phyloP scores from a whole-genome alignment of 768 basidiomycete genomes.

The Hypholoma sublateritium region DNA sequence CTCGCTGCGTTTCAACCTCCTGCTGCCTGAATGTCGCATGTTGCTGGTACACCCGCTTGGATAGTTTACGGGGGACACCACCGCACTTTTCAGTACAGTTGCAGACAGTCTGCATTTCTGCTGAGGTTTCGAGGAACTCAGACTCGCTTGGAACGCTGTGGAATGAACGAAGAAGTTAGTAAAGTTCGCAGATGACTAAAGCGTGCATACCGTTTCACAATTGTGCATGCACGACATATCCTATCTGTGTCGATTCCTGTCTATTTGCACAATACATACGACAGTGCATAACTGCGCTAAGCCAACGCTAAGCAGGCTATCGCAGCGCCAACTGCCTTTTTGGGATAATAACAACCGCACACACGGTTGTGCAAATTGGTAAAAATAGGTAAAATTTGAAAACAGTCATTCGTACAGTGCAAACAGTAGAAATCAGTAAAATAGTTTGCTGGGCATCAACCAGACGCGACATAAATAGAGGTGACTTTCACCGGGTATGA shows the following conservation, averaged over 20 bases:
- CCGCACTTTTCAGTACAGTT: constrained; percentile 2
- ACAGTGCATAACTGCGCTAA: neutral
- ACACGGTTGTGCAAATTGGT: constrained; percentile 4
- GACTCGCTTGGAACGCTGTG: neutral
- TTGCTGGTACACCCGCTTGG: constrained; percentile 1
- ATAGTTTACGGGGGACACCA: neutral
- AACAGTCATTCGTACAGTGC: neutral
- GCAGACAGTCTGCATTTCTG: neutral
- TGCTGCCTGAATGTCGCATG: constrained; percentile 1
- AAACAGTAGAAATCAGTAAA: neutral
- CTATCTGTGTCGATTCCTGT: constrained; percentile 6
- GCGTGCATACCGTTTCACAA: neutral
- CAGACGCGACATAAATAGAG: neutral
- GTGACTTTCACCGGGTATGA: constrained; percentile 4
- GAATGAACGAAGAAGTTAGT: neutral
- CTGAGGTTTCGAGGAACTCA: neutral
- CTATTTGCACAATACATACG: neutral
- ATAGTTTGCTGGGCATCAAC: too few species aligned
- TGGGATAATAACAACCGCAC: neutral
- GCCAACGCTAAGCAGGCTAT: neutral
- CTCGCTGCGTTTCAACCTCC: neutral
- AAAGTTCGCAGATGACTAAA: neutral
- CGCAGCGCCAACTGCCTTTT: neutral
- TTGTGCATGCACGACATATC: too few species aligned
- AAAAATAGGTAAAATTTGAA: neutral